A percentile compares a stretch with the other conserved stretches of the same genome.
Evolutionary conservation across 2,329 filamentous ascomycete species (phyloP).

Genomic region (Colletotrichum destructivum): DNA sequence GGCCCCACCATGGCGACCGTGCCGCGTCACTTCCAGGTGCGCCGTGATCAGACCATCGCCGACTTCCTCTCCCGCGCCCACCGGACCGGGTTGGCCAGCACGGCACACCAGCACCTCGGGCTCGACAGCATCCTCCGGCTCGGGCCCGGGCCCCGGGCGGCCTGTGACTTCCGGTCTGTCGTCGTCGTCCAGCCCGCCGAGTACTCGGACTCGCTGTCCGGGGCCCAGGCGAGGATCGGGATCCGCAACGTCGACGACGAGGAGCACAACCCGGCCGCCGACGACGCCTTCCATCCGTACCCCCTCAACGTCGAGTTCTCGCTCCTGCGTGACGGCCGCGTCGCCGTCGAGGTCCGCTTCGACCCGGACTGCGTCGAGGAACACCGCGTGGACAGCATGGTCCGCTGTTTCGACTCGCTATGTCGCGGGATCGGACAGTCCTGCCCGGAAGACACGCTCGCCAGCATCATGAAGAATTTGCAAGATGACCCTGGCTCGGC

Average conservation of each 20-base stretch:
- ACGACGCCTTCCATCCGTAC: not conserved
- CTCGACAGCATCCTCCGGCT: slow-evolving; percentile 46
- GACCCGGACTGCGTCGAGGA: not conserved
- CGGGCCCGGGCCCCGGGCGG: slow-evolving; percentile 36
- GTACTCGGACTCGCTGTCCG: not conserved
- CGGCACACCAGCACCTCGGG: slow-evolving; percentile 45
- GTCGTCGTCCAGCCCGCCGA: slow-evolving; percentile 26
- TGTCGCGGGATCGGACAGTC: not conserved
- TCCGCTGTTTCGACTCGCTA: not conserved
- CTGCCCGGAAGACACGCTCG: not conserved
- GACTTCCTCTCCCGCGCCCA: slow-evolving; percentile 39
- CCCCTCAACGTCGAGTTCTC: not conserved
- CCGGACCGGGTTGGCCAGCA: slow-evolving; percentile 43
- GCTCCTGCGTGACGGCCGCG: not conserved
- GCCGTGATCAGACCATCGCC: slow-evolving; percentile 43
- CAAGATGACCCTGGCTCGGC: not conserved
- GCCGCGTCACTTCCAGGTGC: slow-evolving; percentile 55
- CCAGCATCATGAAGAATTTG: not conserved
- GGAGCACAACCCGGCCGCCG: not conserved
- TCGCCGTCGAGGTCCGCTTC: not conserved
- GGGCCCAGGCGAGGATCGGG: not conserved
- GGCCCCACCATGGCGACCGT: slow-evolving; percentile 58
- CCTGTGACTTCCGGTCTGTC: slow-evolving; percentile 44
- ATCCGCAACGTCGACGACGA: not conserved
- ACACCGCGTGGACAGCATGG: not conserved